Percentiles rank a stretch among this genome's conserved stretches.
phyloP scores from a whole-genome alignment of 176 grass and related monocot species.

The Tuctoria greenei region DNA sequence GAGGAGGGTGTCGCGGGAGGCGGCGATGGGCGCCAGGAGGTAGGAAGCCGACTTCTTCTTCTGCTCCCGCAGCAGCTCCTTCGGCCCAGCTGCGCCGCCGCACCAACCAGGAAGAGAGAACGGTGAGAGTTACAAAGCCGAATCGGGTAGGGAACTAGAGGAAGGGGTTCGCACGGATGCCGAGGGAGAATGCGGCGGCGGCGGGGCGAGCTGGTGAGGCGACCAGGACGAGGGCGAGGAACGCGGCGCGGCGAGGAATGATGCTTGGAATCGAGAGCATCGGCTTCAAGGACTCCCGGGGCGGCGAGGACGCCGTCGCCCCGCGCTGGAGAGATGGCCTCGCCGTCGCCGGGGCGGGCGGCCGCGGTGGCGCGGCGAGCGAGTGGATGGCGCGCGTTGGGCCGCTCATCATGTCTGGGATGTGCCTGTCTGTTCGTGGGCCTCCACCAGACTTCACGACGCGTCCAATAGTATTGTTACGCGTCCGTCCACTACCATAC shows the following conservation, averaged over 20 bases:
- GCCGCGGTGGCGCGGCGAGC: constrained; percentile 24
- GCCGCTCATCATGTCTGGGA: constrained; percentile 36
- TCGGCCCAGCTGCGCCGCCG: constrained; percentile 61
- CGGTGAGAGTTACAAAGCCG: not conserved
- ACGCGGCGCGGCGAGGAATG: constrained; percentile 39
- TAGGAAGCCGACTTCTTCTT: constrained; percentile 85
- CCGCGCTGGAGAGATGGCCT: constrained; percentile 23
- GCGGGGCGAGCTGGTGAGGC: constrained; percentile 33
- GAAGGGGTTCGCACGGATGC: constrained; percentile 52
- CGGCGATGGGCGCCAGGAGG: constrained; percentile 76
- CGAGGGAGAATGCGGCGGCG: constrained; percentile 55
- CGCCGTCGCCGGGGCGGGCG: constrained; percentile 14
- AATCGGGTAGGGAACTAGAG: not conserved
- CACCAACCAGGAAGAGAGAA: not conserved
- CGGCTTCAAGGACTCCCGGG: not conserved
- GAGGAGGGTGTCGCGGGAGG: constrained; percentile 66
- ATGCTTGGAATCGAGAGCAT: not conserved
- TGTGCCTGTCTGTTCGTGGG: constrained; percentile 13
- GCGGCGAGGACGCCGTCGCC: not conserved
- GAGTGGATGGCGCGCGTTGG: constrained; percentile 48
- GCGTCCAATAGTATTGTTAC: not conserved
- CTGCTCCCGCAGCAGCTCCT: constrained; percentile 84
- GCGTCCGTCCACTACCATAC: accelerated
- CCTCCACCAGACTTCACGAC: not conserved
- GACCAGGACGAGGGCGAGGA: constrained; percentile 42